phyloP scores from a whole-genome alignment of 2,329 filamentous ascomycete genomes.

The Ramularia collo-cygni region DNA sequence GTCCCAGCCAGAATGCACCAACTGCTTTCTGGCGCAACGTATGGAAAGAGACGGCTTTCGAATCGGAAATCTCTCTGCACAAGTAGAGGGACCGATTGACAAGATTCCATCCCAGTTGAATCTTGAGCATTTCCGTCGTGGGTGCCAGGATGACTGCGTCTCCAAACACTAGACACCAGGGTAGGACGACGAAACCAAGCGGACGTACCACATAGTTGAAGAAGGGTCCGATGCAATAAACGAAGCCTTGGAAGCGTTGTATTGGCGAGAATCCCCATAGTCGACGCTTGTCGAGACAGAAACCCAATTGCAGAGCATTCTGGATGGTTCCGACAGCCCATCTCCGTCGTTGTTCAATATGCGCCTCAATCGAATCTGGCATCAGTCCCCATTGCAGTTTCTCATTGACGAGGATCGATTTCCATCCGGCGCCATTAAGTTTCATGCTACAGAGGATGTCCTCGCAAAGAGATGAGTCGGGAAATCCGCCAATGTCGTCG shows the following conservation, averaged over 20 bases:
- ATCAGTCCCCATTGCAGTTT: constrained; percentile 8
- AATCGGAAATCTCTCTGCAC: not conserved
- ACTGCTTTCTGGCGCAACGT: not conserved
- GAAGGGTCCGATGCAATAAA: constrained; percentile 4
- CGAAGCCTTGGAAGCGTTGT: constrained; percentile 5
- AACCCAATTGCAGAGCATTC: constrained; percentile 3
- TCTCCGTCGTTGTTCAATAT: constrained; percentile 5
- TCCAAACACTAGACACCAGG: not conserved
- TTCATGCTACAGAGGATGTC: constrained; percentile 9
- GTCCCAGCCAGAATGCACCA: not conserved
- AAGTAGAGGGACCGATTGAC: not conserved
- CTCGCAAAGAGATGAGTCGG: constrained; percentile 5
- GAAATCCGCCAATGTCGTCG: constrained; percentile 6
- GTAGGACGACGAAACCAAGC: constrained; percentile 1
- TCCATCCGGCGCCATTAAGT: constrained; percentile 7
- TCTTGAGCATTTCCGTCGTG: not conserved
- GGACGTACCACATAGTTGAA: not conserved
- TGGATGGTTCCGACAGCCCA: constrained; percentile 8
- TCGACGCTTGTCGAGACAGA: constrained; percentile 2
- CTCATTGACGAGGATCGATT: constrained; percentile 4
- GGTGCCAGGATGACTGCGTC: not conserved
- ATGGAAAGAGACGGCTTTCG: not conserved
- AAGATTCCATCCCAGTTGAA: not conserved
- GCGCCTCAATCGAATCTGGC: constrained; percentile 5
- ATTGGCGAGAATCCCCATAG: constrained; percentile 2